phyloP scores from a whole-genome alignment of 139 green algal genomes.

The Coelastrella sp. region DNA sequence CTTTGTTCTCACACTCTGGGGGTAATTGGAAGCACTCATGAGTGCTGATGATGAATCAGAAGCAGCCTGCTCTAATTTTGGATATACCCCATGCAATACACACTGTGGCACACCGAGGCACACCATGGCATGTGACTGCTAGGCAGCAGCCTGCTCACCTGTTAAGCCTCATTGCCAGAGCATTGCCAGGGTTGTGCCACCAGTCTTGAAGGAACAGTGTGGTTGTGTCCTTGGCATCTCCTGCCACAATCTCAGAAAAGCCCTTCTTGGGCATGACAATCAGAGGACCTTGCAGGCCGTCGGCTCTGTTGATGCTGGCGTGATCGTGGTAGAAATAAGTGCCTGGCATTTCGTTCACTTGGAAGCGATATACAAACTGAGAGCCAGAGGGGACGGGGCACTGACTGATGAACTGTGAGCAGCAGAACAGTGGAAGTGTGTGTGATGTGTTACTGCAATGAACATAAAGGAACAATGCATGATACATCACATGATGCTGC shows the following conservation, averaged over 20 bases:
- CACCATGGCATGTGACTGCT: neutral
- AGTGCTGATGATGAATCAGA: too few species aligned
- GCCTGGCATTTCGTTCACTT: slow-evolving; percentile 47
- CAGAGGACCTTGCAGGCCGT: slow-evolving; percentile 68
- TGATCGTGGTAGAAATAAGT: slow-evolving; percentile 78
- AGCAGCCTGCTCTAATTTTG: too few species aligned
- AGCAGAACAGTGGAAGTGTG: too few species aligned
- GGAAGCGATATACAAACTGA: slow-evolving; percentile 53
- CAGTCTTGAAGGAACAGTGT: slow-evolving; percentile 62
- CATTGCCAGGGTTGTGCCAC: slow-evolving; percentile 48
- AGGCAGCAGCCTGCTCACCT: slow-evolving; percentile 43
- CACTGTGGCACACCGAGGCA: too few species aligned
- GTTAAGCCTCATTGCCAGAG: slow-evolving; percentile 57
- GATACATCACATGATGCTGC: too few species aligned
- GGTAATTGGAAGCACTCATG: too few species aligned
- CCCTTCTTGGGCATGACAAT: slow-evolving; percentile 54
- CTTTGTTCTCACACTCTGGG: too few species aligned
- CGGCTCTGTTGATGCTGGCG: slow-evolving; percentile 47
- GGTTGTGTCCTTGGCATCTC: neutral
- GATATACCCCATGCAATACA: too few species aligned
- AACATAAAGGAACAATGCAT: too few species aligned
- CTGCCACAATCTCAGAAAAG: neutral
- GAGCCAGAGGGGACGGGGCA: slow-evolving; percentile 60
- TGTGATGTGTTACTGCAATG: too few species aligned
- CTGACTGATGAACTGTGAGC: too few species aligned